Conservation (phyloP, 305 asterid species). For the Fraxinus sp. region DNA sequence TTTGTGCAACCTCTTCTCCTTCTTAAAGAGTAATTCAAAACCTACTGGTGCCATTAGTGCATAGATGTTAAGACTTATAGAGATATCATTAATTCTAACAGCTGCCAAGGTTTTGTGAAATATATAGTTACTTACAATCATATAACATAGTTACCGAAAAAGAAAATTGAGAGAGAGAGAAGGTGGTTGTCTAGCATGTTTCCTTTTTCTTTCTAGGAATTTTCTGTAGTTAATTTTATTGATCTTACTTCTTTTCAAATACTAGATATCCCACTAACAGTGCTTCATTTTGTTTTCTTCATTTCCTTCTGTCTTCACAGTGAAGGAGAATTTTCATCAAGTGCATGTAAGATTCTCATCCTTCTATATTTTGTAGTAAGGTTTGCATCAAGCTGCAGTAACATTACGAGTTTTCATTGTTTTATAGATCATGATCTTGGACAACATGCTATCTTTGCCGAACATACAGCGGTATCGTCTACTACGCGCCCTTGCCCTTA, state of each 20-base stretch:
- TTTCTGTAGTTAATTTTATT: background rate
- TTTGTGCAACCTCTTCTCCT: background rate
- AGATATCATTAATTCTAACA: background rate
- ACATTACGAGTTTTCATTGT: constrained; percentile 29
- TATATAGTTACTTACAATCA: background rate
- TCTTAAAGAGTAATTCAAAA: background rate
- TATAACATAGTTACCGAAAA: background rate
- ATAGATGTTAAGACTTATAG: background rate
- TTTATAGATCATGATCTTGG: constrained; percentile 58
- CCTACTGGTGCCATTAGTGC: background rate
- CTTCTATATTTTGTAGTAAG: constrained; percentile 24
- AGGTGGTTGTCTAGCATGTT: background rate
- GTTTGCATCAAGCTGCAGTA: constrained; percentile 22
- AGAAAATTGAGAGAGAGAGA: background rate
- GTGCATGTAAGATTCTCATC: constrained; percentile 56
- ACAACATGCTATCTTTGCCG: constrained; percentile 58
- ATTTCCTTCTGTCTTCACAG: constrained; percentile 35
- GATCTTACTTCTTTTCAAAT: background rate
- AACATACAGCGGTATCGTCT: constrained; percentile 57
- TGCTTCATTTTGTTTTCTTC: constrained; percentile 20
- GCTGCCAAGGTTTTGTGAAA: constrained; percentile 1
- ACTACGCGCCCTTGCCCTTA: constrained; percentile 76
- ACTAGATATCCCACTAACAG: constrained; percentile 18
- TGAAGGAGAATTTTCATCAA: constrained; percentile 65
- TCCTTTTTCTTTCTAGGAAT: background rate